Conservation (phyloP, 441 rosid genomes). For the Cnidoscolus chayamansa region DNA sequence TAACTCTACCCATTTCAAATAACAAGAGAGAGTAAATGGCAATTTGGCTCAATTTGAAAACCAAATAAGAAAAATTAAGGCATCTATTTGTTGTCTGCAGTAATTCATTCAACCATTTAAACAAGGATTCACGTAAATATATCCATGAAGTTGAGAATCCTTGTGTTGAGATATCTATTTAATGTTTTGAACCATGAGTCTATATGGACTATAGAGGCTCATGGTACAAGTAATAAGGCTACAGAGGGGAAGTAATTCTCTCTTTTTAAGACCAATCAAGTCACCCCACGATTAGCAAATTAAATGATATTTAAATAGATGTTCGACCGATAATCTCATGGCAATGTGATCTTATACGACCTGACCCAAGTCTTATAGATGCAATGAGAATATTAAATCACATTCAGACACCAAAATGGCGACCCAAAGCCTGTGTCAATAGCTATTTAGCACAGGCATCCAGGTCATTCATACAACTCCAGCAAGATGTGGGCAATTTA, state of each 20-base stretch:
- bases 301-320: not conserved
- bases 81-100: not conserved
- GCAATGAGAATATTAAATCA: too few species aligned
- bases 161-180: not conserved
- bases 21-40: not conserved
- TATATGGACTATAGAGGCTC: too few species aligned
- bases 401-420: not conserved
- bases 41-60: not conserved
- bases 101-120: not conserved
- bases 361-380: not conserved
- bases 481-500: not conserved
- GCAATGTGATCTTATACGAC: not conserved
- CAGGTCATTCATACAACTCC: not conserved
- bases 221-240: not conserved
- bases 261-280: too few species aligned
- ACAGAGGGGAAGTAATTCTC: too few species aligned
- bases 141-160: not conserved
- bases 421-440: not conserved
- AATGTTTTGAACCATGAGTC: too few species aligned
- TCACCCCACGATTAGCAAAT: not conserved
- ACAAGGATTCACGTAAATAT: not conserved
- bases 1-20: not conserved
- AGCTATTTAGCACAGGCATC: not conserved
- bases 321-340: not conserved
- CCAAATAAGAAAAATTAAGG: not conserved